A percentile compares a stretch with the other conserved stretches of the same genome.
phyloP scores from a whole-genome alignment of 306 rosid genomes.

The Trifolium subterraneum region DNA sequence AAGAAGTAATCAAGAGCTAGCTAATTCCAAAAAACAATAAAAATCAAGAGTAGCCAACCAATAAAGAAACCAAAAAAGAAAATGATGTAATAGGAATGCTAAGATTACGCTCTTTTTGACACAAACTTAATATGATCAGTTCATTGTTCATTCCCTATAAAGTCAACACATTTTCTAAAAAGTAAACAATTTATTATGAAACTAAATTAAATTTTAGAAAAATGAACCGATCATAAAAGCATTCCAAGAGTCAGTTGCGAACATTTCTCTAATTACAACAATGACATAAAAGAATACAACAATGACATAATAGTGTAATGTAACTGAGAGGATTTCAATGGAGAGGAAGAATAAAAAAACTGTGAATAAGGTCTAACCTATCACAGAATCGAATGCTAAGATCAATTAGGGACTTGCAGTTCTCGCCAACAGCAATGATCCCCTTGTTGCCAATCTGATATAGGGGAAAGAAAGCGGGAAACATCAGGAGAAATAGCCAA shows the following conservation, averaged over 20 bases:
- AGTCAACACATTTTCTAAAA: not conserved
- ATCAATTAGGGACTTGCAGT: constrained; percentile 74
- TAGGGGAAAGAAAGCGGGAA: constrained; percentile 15
- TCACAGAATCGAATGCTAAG: constrained; percentile 94
- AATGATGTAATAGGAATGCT: constrained; percentile 5
- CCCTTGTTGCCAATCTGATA: constrained; percentile 84
- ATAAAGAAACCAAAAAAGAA: not conserved
- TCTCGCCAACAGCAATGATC: constrained; percentile 77
- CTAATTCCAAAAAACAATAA: not conserved
- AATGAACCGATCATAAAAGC: not conserved
- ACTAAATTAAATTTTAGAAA: not conserved
- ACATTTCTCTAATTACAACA: not conserved
- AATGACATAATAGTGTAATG: constrained; percentile 11
- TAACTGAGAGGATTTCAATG: constrained; percentile 16
- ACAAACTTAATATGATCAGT: not conserved
- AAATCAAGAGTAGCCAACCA: constrained; percentile 19
- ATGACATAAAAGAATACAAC: constrained; percentile 6
- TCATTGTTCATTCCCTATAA: not conserved
- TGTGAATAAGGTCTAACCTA: constrained; percentile 59
- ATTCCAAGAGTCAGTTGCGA: not conserved
- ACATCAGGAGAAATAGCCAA: constrained; percentile 7
- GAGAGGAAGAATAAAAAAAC: constrained; percentile 20
- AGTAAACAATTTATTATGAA: not conserved
- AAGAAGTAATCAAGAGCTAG: constrained; percentile 21
- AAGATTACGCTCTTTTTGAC: not conserved